A percentile compares a stretch with the other conserved stretches of the same genome.
Evolutionary conservation across 148 eudicot genomes (phyloP).

Genomic region (Rhododendron kiyosumense): DNA sequence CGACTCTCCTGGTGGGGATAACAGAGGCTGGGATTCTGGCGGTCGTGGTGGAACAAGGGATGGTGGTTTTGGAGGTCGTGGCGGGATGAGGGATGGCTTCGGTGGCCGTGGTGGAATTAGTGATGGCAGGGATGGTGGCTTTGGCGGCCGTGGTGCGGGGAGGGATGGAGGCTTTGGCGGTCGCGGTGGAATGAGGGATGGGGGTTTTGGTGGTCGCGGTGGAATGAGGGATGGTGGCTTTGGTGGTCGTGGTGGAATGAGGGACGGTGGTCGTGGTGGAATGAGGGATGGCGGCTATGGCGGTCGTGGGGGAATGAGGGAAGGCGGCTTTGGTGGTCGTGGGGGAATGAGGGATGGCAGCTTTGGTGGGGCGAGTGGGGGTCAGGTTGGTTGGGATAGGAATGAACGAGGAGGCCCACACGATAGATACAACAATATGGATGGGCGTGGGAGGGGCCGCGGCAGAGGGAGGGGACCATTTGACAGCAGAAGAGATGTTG

Average conservation of each 20-base stretch:
- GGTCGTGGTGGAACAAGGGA: slow-evolving; percentile 68
- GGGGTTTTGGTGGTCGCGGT: slow-evolving; percentile 36
- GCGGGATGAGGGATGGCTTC: slow-evolving; percentile 35
- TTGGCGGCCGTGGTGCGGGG: background rate
- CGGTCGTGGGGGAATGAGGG: slow-evolving; percentile 45
- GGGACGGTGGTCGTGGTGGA: slow-evolving; percentile 44
- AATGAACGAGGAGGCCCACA: slow-evolving; percentile 46
- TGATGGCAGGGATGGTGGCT: slow-evolving; percentile 25
- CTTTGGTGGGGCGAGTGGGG: slow-evolving; percentile 22
- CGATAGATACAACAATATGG: slow-evolving; percentile 49
- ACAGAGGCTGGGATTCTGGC: slow-evolving; percentile 72
- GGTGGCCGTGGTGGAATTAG: slow-evolving; percentile 39
- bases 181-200: slow-evolving; percentile 40
- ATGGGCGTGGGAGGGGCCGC: slow-evolving; percentile 54
- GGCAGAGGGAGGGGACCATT: slow-evolving; percentile 54
- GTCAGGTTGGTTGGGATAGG: slow-evolving; percentile 51
- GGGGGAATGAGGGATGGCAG: slow-evolving; percentile 46
- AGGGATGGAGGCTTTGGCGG: slow-evolving; percentile 49
- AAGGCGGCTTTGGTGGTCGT: slow-evolving; percentile 43
- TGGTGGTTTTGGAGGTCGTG: slow-evolving; percentile 53
- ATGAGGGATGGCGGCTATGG: slow-evolving; percentile 33
- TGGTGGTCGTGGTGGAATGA: slow-evolving; percentile 50
- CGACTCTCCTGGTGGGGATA: slow-evolving; percentile 43
- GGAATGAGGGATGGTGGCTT: slow-evolving; percentile 44
- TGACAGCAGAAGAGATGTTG: slow-evolving; percentile 55